Evolutionary conservation across 208 protist genomes (phyloP).

Genomic region (Crithidia acanthocephali): DNA sequence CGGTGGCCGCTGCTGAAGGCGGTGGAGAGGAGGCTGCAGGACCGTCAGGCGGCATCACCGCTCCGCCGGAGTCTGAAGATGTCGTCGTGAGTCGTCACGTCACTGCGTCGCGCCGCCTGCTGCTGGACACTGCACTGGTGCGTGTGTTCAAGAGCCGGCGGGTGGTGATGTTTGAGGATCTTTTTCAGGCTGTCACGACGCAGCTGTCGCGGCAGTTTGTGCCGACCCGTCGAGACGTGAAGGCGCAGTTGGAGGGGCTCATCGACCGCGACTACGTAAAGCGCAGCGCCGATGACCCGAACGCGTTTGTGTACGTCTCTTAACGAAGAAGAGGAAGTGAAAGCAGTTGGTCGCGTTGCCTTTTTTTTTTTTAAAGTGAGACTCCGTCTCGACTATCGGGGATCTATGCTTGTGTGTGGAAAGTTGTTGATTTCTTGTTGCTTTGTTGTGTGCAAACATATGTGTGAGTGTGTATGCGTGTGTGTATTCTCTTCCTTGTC

Average conservation of each 20-base stretch:
- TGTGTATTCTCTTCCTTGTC: conserved; percentile 6
- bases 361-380: too few species aligned
- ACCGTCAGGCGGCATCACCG: background rate
- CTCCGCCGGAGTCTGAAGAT: conserved; percentile 20
- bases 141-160: conserved; percentile 74
- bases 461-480: background rate
- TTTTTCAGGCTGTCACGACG: conserved; percentile 49
- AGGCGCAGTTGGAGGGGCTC: conserved; percentile 69
- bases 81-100: conserved; percentile 27
- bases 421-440: too few species aligned
- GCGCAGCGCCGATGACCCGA: conserved; percentile 41
- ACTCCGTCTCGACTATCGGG: too few species aligned
- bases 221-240: conserved; percentile 53
- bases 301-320: conserved; percentile 66
- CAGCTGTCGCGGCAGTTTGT: conserved; percentile 65
- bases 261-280: conserved; percentile 69
- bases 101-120: conserved; percentile 40
- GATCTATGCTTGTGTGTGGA: too few species aligned
- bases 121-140: conserved; percentile 70
- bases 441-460: background rate
- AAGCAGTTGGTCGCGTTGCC: background rate
- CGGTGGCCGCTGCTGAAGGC: background rate
- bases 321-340: conserved; percentile 14
- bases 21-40: background rate
- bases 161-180: conserved; percentile 51